Percentiles rank a stretch among this genome's conserved stretches.
phyloP scores from a whole-genome alignment of 2,329 filamentous ascomycete genomes.

The Fusarium stilboides region DNA sequence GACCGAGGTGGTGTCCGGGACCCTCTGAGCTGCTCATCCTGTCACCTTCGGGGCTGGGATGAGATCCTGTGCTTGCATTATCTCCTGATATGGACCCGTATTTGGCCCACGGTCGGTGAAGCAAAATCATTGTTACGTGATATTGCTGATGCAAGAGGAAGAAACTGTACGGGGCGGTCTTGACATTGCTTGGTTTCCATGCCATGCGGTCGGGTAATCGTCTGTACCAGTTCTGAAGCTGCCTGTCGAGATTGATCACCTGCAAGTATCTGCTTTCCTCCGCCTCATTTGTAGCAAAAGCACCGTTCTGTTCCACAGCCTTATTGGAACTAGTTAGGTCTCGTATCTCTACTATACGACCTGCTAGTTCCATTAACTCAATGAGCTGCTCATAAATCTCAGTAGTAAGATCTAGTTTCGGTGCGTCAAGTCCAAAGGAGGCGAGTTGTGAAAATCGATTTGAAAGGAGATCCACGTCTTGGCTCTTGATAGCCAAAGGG shows the following conservation, averaged over 20 bases:
- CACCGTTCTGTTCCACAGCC: constrained; percentile 50
- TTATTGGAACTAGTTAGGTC: constrained; percentile 56
- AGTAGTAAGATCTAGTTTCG: constrained; percentile 35
- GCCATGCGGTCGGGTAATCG: constrained; percentile 63
- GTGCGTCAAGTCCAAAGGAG: constrained; percentile 49
- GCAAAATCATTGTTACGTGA: constrained; percentile 66
- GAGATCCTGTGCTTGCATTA: constrained; percentile 51
- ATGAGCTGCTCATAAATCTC: constrained; percentile 67
- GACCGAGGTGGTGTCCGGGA: constrained; percentile 34
- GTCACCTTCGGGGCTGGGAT: constrained; percentile 52
- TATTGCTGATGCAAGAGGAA: constrained; percentile 71
- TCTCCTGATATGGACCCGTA: constrained; percentile 60
- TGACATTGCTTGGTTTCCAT: constrained; percentile 67
- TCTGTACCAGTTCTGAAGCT: constrained; percentile 69
- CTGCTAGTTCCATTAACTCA: constrained; percentile 70
- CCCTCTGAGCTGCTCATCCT: constrained; percentile 33
- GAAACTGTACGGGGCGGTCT: constrained; percentile 65
- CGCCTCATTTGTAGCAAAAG: constrained; percentile 50
- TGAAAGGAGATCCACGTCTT: constrained; percentile 65
- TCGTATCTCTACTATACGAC: constrained; percentile 64
- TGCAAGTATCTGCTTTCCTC: constrained; percentile 66
- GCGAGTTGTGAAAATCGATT: constrained; percentile 62
- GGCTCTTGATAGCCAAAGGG: constrained; percentile 67
- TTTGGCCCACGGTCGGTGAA: constrained; percentile 68
- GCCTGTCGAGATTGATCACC: constrained; percentile 66